phyloP scores from a whole-genome alignment of 257 asterid species.

The Anisodus tanguticus region DNA sequence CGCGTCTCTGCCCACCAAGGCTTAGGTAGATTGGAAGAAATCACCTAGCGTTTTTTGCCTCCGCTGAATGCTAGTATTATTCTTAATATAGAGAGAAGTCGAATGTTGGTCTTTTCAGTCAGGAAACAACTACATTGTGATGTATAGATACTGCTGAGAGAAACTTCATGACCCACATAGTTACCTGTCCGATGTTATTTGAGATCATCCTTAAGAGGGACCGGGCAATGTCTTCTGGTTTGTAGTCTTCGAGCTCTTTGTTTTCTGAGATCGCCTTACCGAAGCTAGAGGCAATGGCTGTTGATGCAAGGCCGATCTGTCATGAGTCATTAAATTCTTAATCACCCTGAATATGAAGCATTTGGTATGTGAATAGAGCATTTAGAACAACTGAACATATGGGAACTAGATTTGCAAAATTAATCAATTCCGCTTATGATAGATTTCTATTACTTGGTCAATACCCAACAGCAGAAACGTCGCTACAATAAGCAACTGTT shows the following conservation, averaged over 20 bases:
- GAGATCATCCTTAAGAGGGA: constrained; percentile 93
- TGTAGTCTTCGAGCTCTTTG: constrained; percentile 73
- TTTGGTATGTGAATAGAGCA: not conserved
- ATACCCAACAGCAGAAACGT: not conserved
- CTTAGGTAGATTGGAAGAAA: too few species aligned
- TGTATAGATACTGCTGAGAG: not conserved
- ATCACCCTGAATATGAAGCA: constrained; percentile 12
- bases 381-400: not conserved
- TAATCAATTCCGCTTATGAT: not conserved
- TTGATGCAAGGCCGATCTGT: constrained; percentile 87
- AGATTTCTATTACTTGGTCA: constrained; percentile 14
- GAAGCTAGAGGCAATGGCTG: constrained; percentile 88
- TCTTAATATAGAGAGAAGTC: not conserved
- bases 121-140: constrained; percentile 2
- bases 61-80: not conserved
- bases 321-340: constrained; percentile 9
- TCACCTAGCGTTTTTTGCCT: too few species aligned
- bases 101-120: not conserved
- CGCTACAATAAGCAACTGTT: not conserved
- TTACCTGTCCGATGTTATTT: constrained; percentile 88
- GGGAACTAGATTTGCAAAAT: not conserved
- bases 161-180: constrained; percentile 4
- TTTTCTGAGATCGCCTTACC: constrained; percentile 82
- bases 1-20: too few species aligned
- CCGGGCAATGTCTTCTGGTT: constrained; percentile 81